Conservation (phyloP, 306 rosid genomes). For the Fagus sylvatica region DNA sequence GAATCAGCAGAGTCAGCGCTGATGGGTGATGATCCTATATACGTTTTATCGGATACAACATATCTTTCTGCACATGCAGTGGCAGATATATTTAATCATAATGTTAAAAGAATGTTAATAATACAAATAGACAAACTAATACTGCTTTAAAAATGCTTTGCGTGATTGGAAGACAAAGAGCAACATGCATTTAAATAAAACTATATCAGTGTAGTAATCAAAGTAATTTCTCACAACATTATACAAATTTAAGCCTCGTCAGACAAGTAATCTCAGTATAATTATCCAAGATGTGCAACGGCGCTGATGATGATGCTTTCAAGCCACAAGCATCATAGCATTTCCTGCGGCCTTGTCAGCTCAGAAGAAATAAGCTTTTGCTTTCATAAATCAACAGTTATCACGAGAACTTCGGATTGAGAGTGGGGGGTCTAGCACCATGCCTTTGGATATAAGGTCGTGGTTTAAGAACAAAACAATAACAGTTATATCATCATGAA, state of each 20-base stretch:
- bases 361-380: conserved; percentile 10
- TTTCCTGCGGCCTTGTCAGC: neutral
- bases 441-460: conserved; percentile 67
- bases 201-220: conserved; percentile 15
- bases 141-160: neutral
- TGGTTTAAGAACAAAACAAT: conserved; percentile 88
- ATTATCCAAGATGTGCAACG: conserved; percentile 6
- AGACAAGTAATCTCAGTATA: conserved; percentile 11
- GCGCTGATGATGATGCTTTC: conserved; percentile 9
- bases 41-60: neutral
- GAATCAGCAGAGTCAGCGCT: no score
- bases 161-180: neutral
- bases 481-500: conserved; percentile 82
- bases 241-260: conserved; percentile 30
- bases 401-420: conserved; percentile 60
- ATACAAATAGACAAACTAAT: neutral
- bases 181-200: neutral
- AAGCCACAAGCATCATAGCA: conserved; percentile 18
- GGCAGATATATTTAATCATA: neutral
- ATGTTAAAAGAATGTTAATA: neutral
- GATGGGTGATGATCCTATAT: neutral
- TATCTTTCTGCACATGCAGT: neutral
- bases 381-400: conserved; percentile 39
- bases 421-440: conserved; percentile 44
- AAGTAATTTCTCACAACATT: conserved; percentile 20